Percentiles rank a stretch among this genome's conserved stretches.
Conservation (phyloP, 495 filamentous ascomycete genomes). For the Rostrohypoxylon terebratum region DNA sequence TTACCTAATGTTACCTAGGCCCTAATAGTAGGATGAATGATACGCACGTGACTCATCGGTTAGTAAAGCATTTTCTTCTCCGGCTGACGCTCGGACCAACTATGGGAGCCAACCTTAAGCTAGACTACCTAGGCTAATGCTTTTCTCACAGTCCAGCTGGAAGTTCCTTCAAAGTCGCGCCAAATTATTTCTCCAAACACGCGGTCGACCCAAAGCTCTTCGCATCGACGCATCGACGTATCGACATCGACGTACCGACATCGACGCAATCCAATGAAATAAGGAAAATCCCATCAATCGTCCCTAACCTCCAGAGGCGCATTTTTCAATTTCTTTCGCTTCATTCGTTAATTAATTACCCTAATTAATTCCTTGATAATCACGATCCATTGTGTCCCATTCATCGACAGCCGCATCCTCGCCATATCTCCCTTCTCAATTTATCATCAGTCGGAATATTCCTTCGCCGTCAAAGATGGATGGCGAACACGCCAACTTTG, state of each 20-base stretch:
- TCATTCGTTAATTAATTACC: conserved; percentile 28
- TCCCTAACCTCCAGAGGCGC: conserved; percentile 34
- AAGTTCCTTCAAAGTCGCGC: conserved; percentile 43
- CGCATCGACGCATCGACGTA: conserved; percentile 24
- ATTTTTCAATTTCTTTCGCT: conserved; percentile 29
- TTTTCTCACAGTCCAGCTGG: conserved; percentile 16
- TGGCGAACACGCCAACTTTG: conserved; percentile 63
- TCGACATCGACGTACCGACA: conserved; percentile 18
- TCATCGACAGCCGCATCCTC: conserved; percentile 18
- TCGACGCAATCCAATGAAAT: conserved; percentile 23
- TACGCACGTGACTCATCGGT: background rate
- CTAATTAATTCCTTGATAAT: conserved; percentile 22
- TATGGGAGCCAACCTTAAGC: no score
- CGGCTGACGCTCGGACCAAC: conserved; percentile 30
- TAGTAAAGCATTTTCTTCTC: conserved; percentile 2
- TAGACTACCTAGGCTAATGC: conserved; percentile 8
- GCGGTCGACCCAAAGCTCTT: conserved; percentile 47
- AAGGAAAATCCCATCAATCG: conserved; percentile 27
- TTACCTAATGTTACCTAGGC: no score
- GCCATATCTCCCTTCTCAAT: conserved; percentile 10
- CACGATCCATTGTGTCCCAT: conserved; percentile 41
- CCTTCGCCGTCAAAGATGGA: conserved; percentile 59
- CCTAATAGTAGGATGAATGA: background rate
- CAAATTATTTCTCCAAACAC: conserved; percentile 56
- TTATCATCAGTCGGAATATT: conserved; percentile 33